Evolutionary conservation across 257 asterid genomes (phyloP), one percentile per base, ranked within the genome.

Genomic region (Perilla frutescens): DNA sequence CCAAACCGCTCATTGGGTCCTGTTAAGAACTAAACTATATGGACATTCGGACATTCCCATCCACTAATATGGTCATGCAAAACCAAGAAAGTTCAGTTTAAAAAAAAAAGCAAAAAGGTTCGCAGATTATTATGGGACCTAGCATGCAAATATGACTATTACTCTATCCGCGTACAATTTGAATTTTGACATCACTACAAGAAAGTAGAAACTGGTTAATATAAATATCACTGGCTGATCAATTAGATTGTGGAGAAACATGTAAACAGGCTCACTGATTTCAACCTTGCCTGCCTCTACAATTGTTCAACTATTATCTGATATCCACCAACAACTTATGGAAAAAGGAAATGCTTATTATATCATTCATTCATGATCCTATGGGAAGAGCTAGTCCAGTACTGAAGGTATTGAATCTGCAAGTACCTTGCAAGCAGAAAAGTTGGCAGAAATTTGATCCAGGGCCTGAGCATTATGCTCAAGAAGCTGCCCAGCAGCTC

Each of bases 391-490:
- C 68, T 54, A 44, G 50, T 41, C 12, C 40, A n/a, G 26, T 31
- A 29, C 31, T 44, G 62, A 76, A 65, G 57, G 12, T 15, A 55
- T 6, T 41, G 55, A 72, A 79, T 50, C 54, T 48, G 56, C 73
- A 47, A 69, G 69, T 76, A 94, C 98, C 96, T 90, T 83, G 79
- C 71, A 79, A 79, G 85, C 50, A 64, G 82, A 57, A 77, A 91
- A 87, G 76, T 94, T 94, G 62, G 89, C 84, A 71, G 87, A 86
- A 79, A 91, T 87, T 82, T 87, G 91, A 69, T 88, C 97, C 90
- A 94, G 79, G 55, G 90, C 89, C 51, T 83, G 87, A 66, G 96
- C 87, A 75, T 54, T 88, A 81, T 86, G 89, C 88, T 91, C 87
- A 79, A 88, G 94, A 74, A 88, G 88, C 75, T 83, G 92, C 41